phyloP scores from a whole-genome alignment of 179 eudicot genomes.

The Vitellaria paradoxa region DNA sequence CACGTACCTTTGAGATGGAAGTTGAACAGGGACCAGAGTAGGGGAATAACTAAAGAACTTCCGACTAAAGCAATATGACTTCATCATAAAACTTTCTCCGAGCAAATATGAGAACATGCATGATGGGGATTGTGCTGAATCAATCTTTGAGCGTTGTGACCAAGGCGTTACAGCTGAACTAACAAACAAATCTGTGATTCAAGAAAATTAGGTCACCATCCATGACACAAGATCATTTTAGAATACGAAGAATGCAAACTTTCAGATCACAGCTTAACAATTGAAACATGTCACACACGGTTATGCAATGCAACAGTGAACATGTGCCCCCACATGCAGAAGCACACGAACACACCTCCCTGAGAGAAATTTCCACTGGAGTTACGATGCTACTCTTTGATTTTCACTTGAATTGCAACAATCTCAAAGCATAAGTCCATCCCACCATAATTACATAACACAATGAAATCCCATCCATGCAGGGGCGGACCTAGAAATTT shows the following conservation, averaged over 20 bases:
- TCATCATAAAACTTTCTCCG: slow-evolving; percentile 32
- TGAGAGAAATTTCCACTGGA: too few relatives aligned
- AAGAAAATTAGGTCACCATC: neutral
- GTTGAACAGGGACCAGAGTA: slow-evolving; percentile 45
- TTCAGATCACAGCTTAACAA: neutral
- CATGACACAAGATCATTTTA: neutral
- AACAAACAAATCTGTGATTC: neutral
- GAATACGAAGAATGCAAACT: neutral
- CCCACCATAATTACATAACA: too few relatives aligned
- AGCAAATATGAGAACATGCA: slow-evolving; percentile 11
- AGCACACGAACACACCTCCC: too few relatives aligned
- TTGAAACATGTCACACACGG: neutral
- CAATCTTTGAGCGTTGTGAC: neutral
- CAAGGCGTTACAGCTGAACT: neutral
- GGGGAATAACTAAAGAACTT: slow-evolving; percentile 37
- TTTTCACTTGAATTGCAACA: too few relatives aligned
- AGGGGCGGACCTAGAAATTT: too few relatives aligned
- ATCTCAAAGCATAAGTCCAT: too few relatives aligned
- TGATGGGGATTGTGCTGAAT: neutral
- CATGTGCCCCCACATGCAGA: too few relatives aligned
- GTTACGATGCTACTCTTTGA: too few relatives aligned
- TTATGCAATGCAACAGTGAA: too few relatives aligned
- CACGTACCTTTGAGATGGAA: slow-evolving; percentile 57
- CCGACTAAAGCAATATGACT: slow-evolving; percentile 36
- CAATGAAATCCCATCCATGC: too few relatives aligned